Base-by-base conservation (phyloP, 129 eudicot species). In the Helichrysum umbraculigerum region DNA sequence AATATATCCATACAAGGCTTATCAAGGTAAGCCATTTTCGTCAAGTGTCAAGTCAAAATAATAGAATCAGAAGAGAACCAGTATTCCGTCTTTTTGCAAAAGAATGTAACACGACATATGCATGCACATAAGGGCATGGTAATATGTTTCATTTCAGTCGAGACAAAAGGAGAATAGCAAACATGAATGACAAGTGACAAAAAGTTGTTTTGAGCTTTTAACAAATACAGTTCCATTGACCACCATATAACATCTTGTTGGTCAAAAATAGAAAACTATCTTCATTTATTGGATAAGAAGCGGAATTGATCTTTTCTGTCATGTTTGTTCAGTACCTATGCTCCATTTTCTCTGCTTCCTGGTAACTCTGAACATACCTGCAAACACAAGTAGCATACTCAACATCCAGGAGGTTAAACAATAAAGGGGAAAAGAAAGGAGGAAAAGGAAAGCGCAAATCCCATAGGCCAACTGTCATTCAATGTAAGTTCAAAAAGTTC, bases 331-430 rank as follows among this genome's bases (percentile, higher is more conserved):
- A 81, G 76, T 69, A 81, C 73, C 85, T 70, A 76, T 81, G 85
- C 77, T 81, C 76, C 81, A 76, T 1, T 30, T 81, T 81, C 81
- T 81, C 85, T 4, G 68, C 42, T 63, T 81, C 81, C 77, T 81
- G 76, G 72, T 75, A 81, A 20, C 37, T 70, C 81, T 70, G 5
- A 16, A 80, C 83, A 42, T 80, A 80, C 47, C 83, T 80, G 75
- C 79, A 74, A 58, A 58, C 62, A 25, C 29, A 67, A 52, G 58
- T 37, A 54, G 37, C 78, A 35, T 72, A 54, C 20, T 79, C 39
- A 71, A 37, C 17, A 62, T 22, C 44, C 10, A 37, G 8, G 16
- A 50, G 8, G 33, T 21, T 3, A 29, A 42, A 33, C 30, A 0
- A 9, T 25, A 47, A 12, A 47, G 3, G 3, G 6, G 5, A 9